A percentile compares a stretch with the other conserved stretches of the same genome.
phyloP scores from a whole-genome alignment of 225 moss, liverwort and hornwort species.

The Marchantia polymorpha region DNA sequence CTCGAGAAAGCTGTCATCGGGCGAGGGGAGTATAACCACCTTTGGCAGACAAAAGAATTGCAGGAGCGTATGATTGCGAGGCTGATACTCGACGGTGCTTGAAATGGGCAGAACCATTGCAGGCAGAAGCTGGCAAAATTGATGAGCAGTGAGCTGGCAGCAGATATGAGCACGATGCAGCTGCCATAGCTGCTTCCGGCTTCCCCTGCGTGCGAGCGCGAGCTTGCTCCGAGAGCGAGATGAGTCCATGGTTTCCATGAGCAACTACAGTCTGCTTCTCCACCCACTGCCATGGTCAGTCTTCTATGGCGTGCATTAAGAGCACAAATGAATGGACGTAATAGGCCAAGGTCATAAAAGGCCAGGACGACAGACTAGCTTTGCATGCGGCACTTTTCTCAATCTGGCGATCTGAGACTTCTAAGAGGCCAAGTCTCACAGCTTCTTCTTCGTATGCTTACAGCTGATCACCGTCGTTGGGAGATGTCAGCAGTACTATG shows the following conservation, averaged over 20 bases:
- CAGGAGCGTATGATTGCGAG: not conserved
- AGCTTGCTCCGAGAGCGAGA: not conserved
- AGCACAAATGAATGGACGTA: slow-evolving; percentile 6
- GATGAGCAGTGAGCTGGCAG: not conserved
- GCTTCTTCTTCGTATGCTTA: no score
- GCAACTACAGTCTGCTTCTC: not conserved
- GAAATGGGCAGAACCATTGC: not conserved
- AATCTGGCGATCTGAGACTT: no score
- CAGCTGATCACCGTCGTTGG: no score
- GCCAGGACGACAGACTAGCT: no score
- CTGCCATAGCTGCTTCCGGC: not conserved
- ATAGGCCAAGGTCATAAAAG: not conserved
- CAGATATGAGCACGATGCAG: slow-evolving; percentile 7
- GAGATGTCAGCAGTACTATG: no score
- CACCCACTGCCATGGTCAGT: not conserved
- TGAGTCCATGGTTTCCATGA: not conserved
- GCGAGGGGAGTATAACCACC: not conserved
- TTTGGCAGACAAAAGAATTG: not conserved
- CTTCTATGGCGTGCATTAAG: not conserved
- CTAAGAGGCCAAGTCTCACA: no score
- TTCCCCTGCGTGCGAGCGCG: not conserved
- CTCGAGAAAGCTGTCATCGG: no score
- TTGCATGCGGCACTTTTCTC: no score
- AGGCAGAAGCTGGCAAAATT: not conserved
- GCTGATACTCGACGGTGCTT: not conserved